Base-by-base conservation (phyloP, 2,329 filamentous ascomycete species). In the Colletotrichum eremochloae region DNA sequence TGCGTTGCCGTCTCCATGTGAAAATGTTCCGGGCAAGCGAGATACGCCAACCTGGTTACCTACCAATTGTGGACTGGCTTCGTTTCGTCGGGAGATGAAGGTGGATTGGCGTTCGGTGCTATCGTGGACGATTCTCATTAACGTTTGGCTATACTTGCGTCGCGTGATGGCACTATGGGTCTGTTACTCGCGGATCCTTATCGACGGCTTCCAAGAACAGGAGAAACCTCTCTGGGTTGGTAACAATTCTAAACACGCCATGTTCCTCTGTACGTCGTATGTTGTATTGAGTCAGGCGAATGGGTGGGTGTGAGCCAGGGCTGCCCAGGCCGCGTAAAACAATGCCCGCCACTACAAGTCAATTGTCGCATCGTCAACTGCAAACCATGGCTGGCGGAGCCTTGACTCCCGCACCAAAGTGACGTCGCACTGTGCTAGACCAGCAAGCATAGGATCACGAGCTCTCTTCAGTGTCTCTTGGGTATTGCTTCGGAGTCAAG, bases 41-140 rank as follows among this genome's bases (percentile, higher is more conserved):
- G 48, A 71, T 73, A 67, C 62, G 62, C 36, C 36, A 48, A 29
- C 53, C 46, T 31, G 44, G 42, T 40, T 67, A 67, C 71, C 67
- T 73, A 73, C 62, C 67, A 33, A 20, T 73, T 73, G 57, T 48
- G 67, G 71, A 71, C 63, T 71, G 71, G 71, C 58, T 67, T 58
- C 67, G 67, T 71, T 73, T 73, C 58, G 66, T 31, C 55, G 67
- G 70, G 70, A 72, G 70, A 72, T 72, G 66, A 72, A 61, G 61
- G 70, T 70, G 70, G 70, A 20, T 65, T 64, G 48, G 66, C 24
- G 15, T 33, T 56, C 48, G 69, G 60, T 65, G 70, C 60, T 62
- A 61, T 69, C 66, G 57, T 48, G 24, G 38, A 56, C 24, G 31
- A 52, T 52, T 24, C 60, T 61, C 46, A n/a, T 44, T 46, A 61